Evolutionary conservation across 139 green algal genomes (phyloP).

Genomic region (Haematococcus lacustris): DNA sequence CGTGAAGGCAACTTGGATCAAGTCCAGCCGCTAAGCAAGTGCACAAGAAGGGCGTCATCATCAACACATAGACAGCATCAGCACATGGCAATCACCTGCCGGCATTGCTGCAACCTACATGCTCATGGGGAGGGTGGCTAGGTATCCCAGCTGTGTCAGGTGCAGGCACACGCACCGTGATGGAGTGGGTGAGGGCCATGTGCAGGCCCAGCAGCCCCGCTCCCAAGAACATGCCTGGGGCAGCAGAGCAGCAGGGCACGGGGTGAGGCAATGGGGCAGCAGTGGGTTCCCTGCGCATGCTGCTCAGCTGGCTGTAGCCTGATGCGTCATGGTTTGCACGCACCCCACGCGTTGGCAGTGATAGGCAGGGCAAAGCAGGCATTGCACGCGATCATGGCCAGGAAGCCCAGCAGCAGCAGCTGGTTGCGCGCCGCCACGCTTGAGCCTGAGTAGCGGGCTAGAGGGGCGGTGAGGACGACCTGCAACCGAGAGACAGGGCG

Average conservation of each 20-base stretch:
- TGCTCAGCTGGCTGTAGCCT: background rate
- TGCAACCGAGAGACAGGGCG: constrained; percentile 9
- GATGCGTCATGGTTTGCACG: background rate
- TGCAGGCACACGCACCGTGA: constrained; percentile 58
- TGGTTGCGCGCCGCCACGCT: constrained; percentile 49
- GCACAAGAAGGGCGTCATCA: too few relatives aligned
- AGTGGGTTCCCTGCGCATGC: too few relatives aligned
- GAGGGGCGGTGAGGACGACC: constrained; percentile 56
- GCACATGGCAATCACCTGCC: too few relatives aligned
- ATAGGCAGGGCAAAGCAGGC: constrained; percentile 31
- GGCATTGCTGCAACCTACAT: too few relatives aligned
- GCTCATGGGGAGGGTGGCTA: too few relatives aligned
- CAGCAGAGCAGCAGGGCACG: too few relatives aligned
- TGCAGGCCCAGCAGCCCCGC: constrained; percentile 60
- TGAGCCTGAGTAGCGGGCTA: constrained; percentile 42
- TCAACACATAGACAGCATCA: too few relatives aligned
- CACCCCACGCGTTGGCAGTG: constrained; percentile 12
- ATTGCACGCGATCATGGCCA: constrained; percentile 59
- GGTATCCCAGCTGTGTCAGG: too few relatives aligned
- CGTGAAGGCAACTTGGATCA: too few relatives aligned
- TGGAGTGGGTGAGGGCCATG: constrained; percentile 79
- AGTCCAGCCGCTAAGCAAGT: too few relatives aligned
- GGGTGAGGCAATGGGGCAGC: background rate
- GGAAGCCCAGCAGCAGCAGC: constrained; percentile 57
- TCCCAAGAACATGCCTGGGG: constrained; percentile 64